A percentile compares a stretch with the other conserved stretches of the same genome.
Conservation (phyloP, 345 rosid species). For the Garcia nutans region DNA sequence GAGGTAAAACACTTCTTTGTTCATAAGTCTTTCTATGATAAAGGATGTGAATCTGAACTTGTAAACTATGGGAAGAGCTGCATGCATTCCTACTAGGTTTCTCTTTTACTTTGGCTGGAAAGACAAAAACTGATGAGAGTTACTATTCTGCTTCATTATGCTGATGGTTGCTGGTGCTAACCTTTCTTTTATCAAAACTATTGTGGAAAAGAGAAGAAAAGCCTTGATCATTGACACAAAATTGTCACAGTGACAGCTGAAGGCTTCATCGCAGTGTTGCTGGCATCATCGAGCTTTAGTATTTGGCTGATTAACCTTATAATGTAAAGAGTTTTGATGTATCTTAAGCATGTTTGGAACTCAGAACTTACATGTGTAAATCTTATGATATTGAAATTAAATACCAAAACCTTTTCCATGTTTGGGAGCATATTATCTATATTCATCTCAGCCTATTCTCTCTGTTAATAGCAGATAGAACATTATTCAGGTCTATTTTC, state of each 20-base stretch:
- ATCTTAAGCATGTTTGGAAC: neutral
- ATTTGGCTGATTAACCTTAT: neutral
- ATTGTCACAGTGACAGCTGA: neutral
- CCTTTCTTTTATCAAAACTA: neutral
- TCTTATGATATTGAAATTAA: neutral
- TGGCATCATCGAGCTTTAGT: neutral
- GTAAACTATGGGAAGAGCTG: neutral
- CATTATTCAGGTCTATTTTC: neutral
- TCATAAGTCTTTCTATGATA: neutral
- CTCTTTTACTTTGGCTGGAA: neutral
- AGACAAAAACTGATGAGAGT: neutral
- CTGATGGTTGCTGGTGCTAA: neutral
- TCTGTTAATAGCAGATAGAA: neutral
- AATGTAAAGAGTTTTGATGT: slow-evolving; percentile 4
- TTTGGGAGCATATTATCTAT: neutral
- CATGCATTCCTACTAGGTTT: neutral
- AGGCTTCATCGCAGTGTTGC: neutral
- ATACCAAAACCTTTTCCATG: neutral
- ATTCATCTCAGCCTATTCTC: neutral
- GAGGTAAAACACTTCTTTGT: neutral
- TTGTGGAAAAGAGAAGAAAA: neutral
- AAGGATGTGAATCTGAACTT: neutral
- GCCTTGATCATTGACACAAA: neutral
- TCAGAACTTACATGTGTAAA: neutral
- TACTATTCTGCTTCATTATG: neutral